A percentile compares a stretch with the other conserved stretches of the same genome.
Evolutionary conservation across 2,329 filamentous ascomycete genomes (phyloP).

Genomic region (Lomentospora prolificans): DNA sequence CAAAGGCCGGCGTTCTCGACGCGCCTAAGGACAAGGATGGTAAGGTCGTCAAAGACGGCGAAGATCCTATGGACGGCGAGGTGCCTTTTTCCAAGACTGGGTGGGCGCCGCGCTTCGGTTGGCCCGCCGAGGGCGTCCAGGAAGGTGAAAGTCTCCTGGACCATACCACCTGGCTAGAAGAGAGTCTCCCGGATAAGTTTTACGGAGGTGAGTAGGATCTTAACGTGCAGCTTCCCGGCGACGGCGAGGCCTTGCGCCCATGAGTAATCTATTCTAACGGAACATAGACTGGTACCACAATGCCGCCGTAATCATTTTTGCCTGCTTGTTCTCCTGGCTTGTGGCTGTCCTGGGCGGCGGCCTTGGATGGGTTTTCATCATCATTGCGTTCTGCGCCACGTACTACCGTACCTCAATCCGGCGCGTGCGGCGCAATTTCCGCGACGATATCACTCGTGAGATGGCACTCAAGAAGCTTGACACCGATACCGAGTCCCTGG

Average conservation of each 20-base stretch:
- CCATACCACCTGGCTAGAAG: conserved; percentile 80
- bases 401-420: conserved; percentile 96
- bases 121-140: conserved; percentile 46
- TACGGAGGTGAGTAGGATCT: conserved; percentile 57
- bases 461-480: conserved; percentile 80
- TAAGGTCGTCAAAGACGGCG: conserved; percentile 36
- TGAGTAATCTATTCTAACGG: not conserved
- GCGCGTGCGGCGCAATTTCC: conserved; percentile 87
- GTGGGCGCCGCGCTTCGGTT: conserved; percentile 82
- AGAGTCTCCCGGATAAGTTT: conserved; percentile 75
- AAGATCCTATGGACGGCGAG: conserved; percentile 43
- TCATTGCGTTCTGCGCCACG: conserved; percentile 86
- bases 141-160: conserved; percentile 65
- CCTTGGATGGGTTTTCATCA: conserved; percentile 81
- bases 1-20: conserved; percentile 58
- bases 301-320: conserved; percentile 84
- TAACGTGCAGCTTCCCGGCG: no score
- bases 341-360: conserved; percentile 84
- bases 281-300: conserved; percentile 92
- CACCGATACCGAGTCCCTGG: conserved; percentile 81
- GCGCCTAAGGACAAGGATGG: conserved; percentile 39
- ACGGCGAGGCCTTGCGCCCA: no score
- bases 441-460: conserved; percentile 86
- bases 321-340: conserved; percentile 83
- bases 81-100: conserved; percentile 49